Base-by-base conservation (phyloP, 345 rosid species). In the Eucalyptus cladocalyx region DNA sequence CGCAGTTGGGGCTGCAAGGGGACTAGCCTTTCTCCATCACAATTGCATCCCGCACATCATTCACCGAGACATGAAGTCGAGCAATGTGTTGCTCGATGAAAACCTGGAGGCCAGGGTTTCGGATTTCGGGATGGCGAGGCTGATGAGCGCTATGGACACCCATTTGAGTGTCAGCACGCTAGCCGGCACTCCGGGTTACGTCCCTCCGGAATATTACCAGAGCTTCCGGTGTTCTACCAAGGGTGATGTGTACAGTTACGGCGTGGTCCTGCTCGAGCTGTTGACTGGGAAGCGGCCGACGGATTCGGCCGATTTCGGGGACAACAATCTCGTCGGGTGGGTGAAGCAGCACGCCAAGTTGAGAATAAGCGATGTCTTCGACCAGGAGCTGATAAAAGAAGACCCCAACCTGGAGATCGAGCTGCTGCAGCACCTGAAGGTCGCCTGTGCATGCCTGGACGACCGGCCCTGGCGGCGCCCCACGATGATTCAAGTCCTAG, bases 291-390 rank as follows among this genome's bases (percentile, higher is more conserved):
- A 92, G 93, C 91, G 96, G 83, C 99, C 99, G 58, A 98, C 99
- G 0, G 99, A 98, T 92, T 96, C 99, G 6, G 95, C 97, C 3
- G 99, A 97, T 91, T 98, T 98, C 12, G 99, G 99, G 26, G 99
- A 98, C 92, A 97, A 98, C 90, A 98, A 98, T 90, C 95, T 98
- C 40, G 99, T 98, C 1, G 99, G 99, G 80, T 98, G 99, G 99
- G 99, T 98, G 86, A 98, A 95, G 89, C 98, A 95, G 92, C 99
- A 97, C 3, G 99, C 97, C 1, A 98, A 96, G 85, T 89, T 96
- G 88, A 94, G 87, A 90, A 91, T 95, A 47, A 96, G 93, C n/a
- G 94, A 98, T 26, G 98, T 98, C 8, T 95, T 98, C 5, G 99
- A 98, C 92, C 97, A 95, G 0, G 94, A 89, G 87, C 94, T 98